These are phyloP conservation scores for Ambispora gerdemannii DNA, from an alignment of 192 early-diverging fungal genomes.

Conservation along the genomic window DNA sequence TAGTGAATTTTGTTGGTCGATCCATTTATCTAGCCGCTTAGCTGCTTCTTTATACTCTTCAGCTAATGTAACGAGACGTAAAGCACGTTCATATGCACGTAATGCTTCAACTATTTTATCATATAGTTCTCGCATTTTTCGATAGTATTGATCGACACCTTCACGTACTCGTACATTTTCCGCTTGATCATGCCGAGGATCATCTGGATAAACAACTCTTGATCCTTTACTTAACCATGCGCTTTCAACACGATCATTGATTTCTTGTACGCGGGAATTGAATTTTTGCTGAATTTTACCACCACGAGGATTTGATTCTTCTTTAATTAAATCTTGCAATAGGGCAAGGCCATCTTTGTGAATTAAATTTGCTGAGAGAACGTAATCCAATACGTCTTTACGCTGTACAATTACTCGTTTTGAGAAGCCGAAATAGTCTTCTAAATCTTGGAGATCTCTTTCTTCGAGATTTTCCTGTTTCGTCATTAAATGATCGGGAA, in stretches of 20 bases:
- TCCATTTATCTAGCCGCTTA: slow-evolving; percentile 23
- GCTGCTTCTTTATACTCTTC: slow-evolving; percentile 29
- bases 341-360: not conserved
- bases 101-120: slow-evolving; percentile 22
- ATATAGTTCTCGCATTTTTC: not conserved
- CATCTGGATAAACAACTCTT: slow-evolving; percentile 11
- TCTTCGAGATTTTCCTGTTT: slow-evolving; percentile 41
- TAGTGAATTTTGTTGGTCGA: slow-evolving; percentile 21
- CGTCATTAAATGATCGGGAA: slow-evolving; percentile 37
- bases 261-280: slow-evolving; percentile 15
- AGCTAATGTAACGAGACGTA: slow-evolving; percentile 3
- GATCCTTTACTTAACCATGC: not conserved
- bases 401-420: slow-evolving; percentile 40
- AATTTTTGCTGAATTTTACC: slow-evolving; percentile 23
- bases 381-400: slow-evolving; percentile 36
- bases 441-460: slow-evolving; percentile 31
- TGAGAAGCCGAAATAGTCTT: slow-evolving; percentile 35
- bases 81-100: slow-evolving; percentile 22
- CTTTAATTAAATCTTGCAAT: slow-evolving; percentile 20
- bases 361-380: not conserved
- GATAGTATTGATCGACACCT: not conserved
- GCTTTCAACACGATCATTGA: slow-evolving; percentile 5
- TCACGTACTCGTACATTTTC: slow-evolving; percentile 16
- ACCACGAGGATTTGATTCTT: slow-evolving; percentile 28
- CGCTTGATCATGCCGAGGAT: slow-evolving; percentile 14